Evolutionary conservation across 306 rosid species (phyloP).

Genomic region (Acacia acuminata): DNA sequence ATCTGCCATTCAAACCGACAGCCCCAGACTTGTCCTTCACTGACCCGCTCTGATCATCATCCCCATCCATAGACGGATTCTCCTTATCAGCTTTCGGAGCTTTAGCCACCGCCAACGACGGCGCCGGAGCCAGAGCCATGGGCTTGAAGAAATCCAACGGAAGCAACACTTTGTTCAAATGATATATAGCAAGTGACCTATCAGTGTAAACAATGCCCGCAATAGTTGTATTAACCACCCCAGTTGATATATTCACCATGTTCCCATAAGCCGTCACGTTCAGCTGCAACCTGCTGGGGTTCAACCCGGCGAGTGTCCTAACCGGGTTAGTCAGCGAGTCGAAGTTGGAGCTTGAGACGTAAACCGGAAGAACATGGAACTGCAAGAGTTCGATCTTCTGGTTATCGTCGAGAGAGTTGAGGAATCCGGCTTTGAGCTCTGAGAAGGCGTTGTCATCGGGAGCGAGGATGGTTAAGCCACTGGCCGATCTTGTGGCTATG

Average conservation of each 20-base stretch:
- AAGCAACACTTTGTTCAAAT: conserved; percentile 53
- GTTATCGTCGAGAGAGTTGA: conserved; percentile 49
- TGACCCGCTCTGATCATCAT: conserved; percentile 27
- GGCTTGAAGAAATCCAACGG: conserved; percentile 59
- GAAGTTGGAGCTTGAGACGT: conserved; percentile 55
- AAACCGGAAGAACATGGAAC: conserved; percentile 54
- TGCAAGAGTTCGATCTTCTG: conserved; percentile 57
- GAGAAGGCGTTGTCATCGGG: conserved; percentile 62
- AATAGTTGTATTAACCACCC: conserved; percentile 53
- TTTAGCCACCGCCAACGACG: conserved; percentile 33
- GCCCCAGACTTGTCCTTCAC: conserved; percentile 33
- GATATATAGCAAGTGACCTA: conserved; percentile 62
- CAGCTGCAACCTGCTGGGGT: conserved; percentile 45
- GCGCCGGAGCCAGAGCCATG: conserved; percentile 46
- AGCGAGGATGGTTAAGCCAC: conserved; percentile 58
- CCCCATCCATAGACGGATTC: conserved; percentile 36
- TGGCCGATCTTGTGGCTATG: conserved; percentile 40
- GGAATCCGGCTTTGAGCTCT: conserved; percentile 57
- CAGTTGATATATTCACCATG: conserved; percentile 58
- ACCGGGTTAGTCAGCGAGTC: conserved; percentile 65
- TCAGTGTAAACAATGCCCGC: conserved; percentile 61
- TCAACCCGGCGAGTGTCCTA: conserved; percentile 56
- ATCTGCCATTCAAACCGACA: not conserved
- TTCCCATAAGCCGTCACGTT: conserved; percentile 66
- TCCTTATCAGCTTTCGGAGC: conserved; percentile 52